These are phyloP conservation scores for Crithidia bombi DNA, from an alignment of 208 protist species.

Conservation along the genomic window DNA sequence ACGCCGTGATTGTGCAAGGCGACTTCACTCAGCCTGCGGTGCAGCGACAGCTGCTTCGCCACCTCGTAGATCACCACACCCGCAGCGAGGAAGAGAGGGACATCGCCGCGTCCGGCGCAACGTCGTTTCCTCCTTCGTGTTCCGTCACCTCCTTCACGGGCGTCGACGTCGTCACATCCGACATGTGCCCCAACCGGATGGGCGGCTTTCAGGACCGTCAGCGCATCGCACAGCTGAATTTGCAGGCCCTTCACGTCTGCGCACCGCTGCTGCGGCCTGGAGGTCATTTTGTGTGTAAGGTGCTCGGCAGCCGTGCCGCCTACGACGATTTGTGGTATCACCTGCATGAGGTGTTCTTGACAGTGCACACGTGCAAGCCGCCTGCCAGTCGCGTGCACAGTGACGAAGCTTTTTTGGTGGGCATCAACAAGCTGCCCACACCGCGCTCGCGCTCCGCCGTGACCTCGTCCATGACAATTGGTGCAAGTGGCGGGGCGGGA, in stretches of 20 bases:
- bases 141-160: slow-evolving; percentile 11
- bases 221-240: slow-evolving; percentile 60
- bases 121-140: neutral
- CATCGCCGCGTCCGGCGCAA: neutral
- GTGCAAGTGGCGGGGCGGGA: slow-evolving; percentile 16
- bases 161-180: slow-evolving; percentile 79
- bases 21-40: slow-evolving; percentile 64
- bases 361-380: slow-evolving; percentile 63
- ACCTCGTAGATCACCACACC: slow-evolving; percentile 19
- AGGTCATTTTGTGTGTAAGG: slow-evolving; percentile 86
- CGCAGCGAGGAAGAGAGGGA: neutral
- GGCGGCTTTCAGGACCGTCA: slow-evolving; percentile 72
- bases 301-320: slow-evolving; percentile 56
- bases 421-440: slow-evolving; percentile 32
- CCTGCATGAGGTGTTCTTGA: slow-evolving; percentile 48
- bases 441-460: slow-evolving; percentile 21
- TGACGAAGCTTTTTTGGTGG: slow-evolving; percentile 81
- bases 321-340: slow-evolving; percentile 53
- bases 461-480: neutral
- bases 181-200: slow-evolving; percentile 87
- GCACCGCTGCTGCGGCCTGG: slow-evolving; percentile 51
- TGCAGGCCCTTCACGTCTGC: slow-evolving; percentile 52
- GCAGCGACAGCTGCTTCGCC: slow-evolving; percentile 45
- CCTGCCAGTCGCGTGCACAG: slow-evolving; percentile 66
- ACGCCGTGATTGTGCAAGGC: slow-evolving; percentile 71